phyloP scores from a whole-genome alignment of 2,329 filamentous ascomycete genomes.

The Beauveria caledonica region DNA sequence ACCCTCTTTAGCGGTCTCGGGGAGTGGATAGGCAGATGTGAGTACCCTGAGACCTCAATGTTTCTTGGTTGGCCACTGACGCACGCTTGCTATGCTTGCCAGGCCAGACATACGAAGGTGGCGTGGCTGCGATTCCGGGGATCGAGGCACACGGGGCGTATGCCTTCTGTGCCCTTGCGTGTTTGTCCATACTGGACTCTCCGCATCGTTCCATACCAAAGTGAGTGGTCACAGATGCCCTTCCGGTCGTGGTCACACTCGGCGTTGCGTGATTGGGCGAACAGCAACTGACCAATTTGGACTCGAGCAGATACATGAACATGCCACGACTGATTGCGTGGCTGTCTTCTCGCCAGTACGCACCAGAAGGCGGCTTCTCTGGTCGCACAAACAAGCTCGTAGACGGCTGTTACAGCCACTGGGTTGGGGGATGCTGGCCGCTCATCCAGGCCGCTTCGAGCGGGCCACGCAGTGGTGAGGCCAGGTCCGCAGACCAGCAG shows the following conservation, averaged over 20 bases:
- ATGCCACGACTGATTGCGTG: slow-evolving; percentile 71
- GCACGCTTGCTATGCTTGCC: slow-evolving; percentile 6
- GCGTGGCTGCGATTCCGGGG: slow-evolving; percentile 76
- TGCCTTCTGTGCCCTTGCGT: slow-evolving; percentile 87
- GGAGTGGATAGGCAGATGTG: slow-evolving; percentile 74
- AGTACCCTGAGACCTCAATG: slow-evolving; percentile 26
- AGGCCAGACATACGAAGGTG: slow-evolving; percentile 93
- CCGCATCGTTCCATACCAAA: slow-evolving; percentile 66
- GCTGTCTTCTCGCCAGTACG: slow-evolving; percentile 83
- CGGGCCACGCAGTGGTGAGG: slow-evolving; percentile 33
- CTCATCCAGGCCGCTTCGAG: slow-evolving; percentile 72
- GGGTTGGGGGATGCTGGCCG: slow-evolving; percentile 93
- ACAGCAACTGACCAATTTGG: slow-evolving; percentile 20
- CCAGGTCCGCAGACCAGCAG: slow-evolving; percentile 22
- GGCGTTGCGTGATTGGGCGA: not conserved
- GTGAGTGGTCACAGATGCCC: slow-evolving; percentile 37
- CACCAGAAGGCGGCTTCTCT: slow-evolving; percentile 85
- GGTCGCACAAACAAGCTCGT: slow-evolving; percentile 96
- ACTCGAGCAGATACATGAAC: slow-evolving; percentile 57
- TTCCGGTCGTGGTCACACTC: not conserved
- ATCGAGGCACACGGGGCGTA: slow-evolving; percentile 95
- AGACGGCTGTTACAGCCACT: slow-evolving; percentile 96
- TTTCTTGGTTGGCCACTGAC: not conserved
- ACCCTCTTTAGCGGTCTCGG: slow-evolving; percentile 64
- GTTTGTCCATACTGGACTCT: slow-evolving; percentile 74